These are phyloP conservation scores for Carex sylvatica DNA, from an alignment of 202 grass and related monocot species.

Conservation along the genomic window DNA sequence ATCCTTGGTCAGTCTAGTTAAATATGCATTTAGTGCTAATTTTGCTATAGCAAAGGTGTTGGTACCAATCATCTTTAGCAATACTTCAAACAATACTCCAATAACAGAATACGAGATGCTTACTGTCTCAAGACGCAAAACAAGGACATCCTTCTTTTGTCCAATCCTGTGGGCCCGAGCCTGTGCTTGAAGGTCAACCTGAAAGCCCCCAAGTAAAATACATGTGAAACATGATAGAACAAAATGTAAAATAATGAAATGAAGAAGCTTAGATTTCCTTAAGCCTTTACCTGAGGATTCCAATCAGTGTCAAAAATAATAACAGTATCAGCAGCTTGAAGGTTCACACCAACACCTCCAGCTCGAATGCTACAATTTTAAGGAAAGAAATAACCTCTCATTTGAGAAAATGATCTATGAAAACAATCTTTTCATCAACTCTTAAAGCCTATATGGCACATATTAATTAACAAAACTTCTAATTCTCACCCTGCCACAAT, in stretches of 20 bases:
- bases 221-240: background rate
- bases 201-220: constrained; percentile 27
- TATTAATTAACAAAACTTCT: background rate
- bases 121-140: constrained; percentile 96
- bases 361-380: constrained; percentile 80
- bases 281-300: constrained; percentile 87
- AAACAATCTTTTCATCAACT: background rate
- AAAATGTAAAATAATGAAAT: constrained; percentile 14
- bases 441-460: background rate
- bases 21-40: background rate
- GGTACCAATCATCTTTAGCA: constrained; percentile 7
- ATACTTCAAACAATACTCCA: constrained; percentile 24
- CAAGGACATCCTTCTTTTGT: constrained; percentile 99
- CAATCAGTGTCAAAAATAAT: constrained; percentile 99
- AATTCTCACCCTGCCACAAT: background rate
- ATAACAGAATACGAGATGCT: constrained; percentile 21
- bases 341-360: constrained; percentile 96
- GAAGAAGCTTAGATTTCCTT: constrained; percentile 20
- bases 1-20: background rate
- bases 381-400: constrained; percentile 9
- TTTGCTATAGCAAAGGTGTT: background rate
- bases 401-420: background rate
- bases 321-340: constrained; percentile 98
- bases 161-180: constrained; percentile 98
- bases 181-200: constrained; percentile 99